These are phyloP conservation scores for Piper longum DNA, from an alignment of 164 flowering plant genomes.

Conservation along the genomic window DNA sequence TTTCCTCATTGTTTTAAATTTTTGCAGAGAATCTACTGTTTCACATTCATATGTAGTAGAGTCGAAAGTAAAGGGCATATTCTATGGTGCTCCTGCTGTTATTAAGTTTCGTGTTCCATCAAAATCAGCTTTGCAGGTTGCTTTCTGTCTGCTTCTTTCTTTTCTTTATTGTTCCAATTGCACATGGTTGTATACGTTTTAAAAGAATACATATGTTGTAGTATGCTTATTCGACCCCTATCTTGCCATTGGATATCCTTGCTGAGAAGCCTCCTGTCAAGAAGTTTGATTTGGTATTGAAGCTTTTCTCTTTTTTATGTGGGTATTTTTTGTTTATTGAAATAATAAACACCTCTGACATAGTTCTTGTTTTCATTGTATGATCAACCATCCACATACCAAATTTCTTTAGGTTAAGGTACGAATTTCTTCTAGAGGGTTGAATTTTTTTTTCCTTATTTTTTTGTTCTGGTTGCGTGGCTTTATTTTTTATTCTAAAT, in stretches of 20 bases:
- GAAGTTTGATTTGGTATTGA: slow-evolving; percentile 58
- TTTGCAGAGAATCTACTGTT: slow-evolving; percentile 53
- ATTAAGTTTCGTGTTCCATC: slow-evolving; percentile 79
- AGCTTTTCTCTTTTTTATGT: slow-evolving; percentile 6
- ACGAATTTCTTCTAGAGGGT: slow-evolving; percentile 3
- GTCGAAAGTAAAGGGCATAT: slow-evolving; percentile 47
- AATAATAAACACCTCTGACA: neutral
- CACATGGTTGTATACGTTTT: too few species aligned
- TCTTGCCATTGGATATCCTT: slow-evolving; percentile 68
- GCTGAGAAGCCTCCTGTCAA: slow-evolving; percentile 75
- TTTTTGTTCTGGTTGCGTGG: neutral
- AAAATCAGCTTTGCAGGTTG: slow-evolving; percentile 67
- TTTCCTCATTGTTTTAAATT: neutral
- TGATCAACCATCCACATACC: slow-evolving; percentile 7
- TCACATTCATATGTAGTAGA: slow-evolving; percentile 79
- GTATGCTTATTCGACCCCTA: slow-evolving; percentile 79
- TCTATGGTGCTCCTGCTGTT: slow-evolving; percentile 63
- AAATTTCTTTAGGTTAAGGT: slow-evolving; percentile 64
- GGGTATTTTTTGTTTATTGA: neutral
- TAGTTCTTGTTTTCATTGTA: slow-evolving; percentile 1
- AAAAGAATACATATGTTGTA: slow-evolving; percentile 8
- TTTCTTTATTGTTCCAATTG: neutral
- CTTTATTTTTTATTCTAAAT: neutral
- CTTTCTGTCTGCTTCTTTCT: neutral
- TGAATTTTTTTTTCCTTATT: neutral